These are phyloP conservation scores for Epichloe gansuensis DNA, from an alignment of 2,329 filamentous ascomycete species.

Conservation along the genomic window DNA sequence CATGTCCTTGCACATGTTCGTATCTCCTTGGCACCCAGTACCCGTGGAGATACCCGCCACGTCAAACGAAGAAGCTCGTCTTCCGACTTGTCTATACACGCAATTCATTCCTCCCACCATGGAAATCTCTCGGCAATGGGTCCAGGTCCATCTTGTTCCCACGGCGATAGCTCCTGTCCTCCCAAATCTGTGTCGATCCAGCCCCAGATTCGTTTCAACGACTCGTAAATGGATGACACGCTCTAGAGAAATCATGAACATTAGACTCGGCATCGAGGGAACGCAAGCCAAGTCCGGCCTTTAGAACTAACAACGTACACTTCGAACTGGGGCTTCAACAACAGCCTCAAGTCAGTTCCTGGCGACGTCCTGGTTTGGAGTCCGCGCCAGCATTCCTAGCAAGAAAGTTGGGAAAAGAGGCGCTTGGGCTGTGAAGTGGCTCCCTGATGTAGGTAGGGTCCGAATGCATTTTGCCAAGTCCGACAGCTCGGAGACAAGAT, in stretches of 20 bases:
- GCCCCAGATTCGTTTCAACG: slow-evolving; percentile 21
- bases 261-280: neutral
- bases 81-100: slow-evolving; percentile 18
- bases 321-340: slow-evolving; percentile 23
- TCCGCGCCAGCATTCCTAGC: slow-evolving; percentile 22
- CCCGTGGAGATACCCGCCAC: slow-evolving; percentile 9
- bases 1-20: neutral
- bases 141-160: slow-evolving; percentile 8
- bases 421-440: slow-evolving; percentile 28
- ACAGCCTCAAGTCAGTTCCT: slow-evolving; percentile 24
- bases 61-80: slow-evolving; percentile 27
- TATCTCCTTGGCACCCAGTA: neutral
- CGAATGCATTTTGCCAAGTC: slow-evolving; percentile 25
- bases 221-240: slow-evolving; percentile 24
- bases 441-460: slow-evolving; percentile 28
- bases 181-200: slow-evolving; percentile 19
- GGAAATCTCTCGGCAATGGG: slow-evolving; percentile 17
- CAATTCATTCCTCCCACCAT: slow-evolving; percentile 28
- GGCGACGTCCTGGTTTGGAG: slow-evolving; percentile 17
- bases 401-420: slow-evolving; percentile 28
- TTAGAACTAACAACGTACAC: slow-evolving; percentile 18
- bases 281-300: neutral
- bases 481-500: slow-evolving; percentile 20
- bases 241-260: slow-evolving; percentile 15
- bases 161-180: slow-evolving; percentile 9